Conservation (phyloP, 768 basidiomycete species). For the Russula sp. region DNA sequence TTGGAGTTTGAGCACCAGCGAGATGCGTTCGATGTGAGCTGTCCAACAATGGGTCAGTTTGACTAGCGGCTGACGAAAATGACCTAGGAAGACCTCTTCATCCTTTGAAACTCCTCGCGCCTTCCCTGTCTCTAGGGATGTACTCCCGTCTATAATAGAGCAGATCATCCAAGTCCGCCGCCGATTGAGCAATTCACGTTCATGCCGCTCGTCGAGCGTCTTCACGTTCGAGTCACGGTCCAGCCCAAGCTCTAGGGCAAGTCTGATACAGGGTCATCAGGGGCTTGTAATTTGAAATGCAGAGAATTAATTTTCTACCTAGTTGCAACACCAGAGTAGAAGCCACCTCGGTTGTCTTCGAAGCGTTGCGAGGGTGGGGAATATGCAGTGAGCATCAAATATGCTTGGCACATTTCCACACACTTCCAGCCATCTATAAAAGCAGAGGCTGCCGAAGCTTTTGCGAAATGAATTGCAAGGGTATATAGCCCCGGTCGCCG, state of each 20-base stretch:
- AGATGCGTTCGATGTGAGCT: constrained; percentile 36
- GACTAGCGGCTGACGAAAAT: constrained; percentile 33
- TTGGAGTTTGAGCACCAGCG: constrained; percentile 33
- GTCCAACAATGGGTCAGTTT: constrained; percentile 38
- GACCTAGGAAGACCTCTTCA: constrained; percentile 48
- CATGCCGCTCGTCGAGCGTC: constrained; percentile 49
- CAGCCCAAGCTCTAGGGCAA: constrained; percentile 70
- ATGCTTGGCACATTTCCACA: constrained; percentile 79
- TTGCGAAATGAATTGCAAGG: constrained; percentile 59
- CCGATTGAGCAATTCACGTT: constrained; percentile 66
- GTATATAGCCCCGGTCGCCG: constrained; percentile 53
- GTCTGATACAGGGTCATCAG: constrained; percentile 39
- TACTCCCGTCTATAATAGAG: constrained; percentile 70
- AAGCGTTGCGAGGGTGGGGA: constrained; percentile 59
- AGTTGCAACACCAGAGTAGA: constrained; percentile 69
- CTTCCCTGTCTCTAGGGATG: constrained; percentile 75
- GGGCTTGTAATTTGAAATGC: neutral
- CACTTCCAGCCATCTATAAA: constrained; percentile 60
- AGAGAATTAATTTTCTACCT: constrained; percentile 39
- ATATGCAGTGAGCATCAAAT: constrained; percentile 63
- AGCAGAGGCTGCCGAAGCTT: constrained; percentile 56
- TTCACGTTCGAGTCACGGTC: constrained; percentile 49
- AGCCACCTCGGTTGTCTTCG: constrained; percentile 71
- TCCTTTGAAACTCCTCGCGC: constrained; percentile 63
- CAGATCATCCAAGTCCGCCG: constrained; percentile 74